These are phyloP conservation scores for Ambrosiella cleistominuta DNA, from an alignment of 2,329 filamentous ascomycete species.

Conservation along the genomic window DNA sequence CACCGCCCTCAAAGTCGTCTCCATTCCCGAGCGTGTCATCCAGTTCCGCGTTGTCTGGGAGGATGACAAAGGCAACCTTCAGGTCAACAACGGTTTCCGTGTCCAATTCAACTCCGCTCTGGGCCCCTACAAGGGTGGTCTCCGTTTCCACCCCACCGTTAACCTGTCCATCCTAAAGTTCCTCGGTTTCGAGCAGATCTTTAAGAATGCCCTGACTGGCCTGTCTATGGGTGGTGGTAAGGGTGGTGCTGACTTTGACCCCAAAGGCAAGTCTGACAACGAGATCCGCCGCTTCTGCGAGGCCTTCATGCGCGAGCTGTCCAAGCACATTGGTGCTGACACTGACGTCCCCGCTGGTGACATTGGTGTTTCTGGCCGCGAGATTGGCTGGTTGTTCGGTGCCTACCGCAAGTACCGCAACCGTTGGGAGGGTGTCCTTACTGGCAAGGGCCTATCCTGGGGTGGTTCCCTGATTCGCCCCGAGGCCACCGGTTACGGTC, in stretches of 20 bases:
- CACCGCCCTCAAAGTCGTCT: constrained; percentile 70
- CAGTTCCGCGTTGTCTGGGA: constrained; percentile 98
- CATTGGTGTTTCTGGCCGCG: constrained; percentile 80
- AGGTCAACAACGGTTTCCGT: constrained; percentile 88
- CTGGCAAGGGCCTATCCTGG: constrained; percentile 86
- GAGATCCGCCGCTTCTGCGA: constrained; percentile 97
- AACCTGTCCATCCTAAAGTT: constrained; percentile 80
- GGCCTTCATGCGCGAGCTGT: constrained; percentile 89
- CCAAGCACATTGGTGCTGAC: constrained; percentile 88
- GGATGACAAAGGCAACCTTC: constrained; percentile 72
- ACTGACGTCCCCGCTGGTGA: constrained; percentile 95
- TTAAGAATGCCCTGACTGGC: constrained; percentile 97
- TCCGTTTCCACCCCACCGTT: constrained; percentile 83
- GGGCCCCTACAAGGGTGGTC: constrained; percentile 94
- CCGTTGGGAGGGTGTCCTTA: constrained; percentile 89
- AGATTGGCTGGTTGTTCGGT: constrained; percentile 91
- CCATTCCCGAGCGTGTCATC: constrained; percentile 86
- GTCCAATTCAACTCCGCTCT: constrained; percentile 98
- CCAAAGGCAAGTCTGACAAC: constrained; percentile 93
- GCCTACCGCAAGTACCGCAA: constrained; percentile 78
- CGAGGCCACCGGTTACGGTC: constrained; percentile 90
- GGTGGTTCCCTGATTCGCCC: constrained; percentile 87
- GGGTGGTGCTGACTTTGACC: constrained; percentile 95
- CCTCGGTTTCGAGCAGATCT: constrained; percentile 97
- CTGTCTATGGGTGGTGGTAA: constrained; percentile 82